phyloP scores from a whole-genome alignment of 2,329 filamentous ascomycete genomes.

The Fusarium ramigenum region DNA sequence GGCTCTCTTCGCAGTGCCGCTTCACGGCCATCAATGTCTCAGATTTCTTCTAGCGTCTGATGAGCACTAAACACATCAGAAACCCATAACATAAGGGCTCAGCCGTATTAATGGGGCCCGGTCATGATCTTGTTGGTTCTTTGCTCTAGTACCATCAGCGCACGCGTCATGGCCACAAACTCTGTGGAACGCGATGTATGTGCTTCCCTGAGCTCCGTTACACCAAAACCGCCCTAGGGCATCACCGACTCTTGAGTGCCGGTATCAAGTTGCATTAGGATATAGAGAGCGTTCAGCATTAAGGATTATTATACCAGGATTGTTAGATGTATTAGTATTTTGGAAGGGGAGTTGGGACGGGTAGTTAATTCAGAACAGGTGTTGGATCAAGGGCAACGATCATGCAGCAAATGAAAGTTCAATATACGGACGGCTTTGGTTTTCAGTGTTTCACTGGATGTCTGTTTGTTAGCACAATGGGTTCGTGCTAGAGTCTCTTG shows the following conservation, averaged over 20 bases:
- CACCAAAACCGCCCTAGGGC: not conserved
- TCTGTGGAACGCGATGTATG: not conserved
- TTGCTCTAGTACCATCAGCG: not conserved
- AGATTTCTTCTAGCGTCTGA: conserved; percentile 59
- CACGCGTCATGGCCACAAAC: not conserved
- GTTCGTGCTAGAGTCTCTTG: not conserved
- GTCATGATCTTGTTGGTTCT: not conserved
- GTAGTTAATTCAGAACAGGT: conserved; percentile 9
- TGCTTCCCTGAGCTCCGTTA: not conserved
- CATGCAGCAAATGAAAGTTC: conserved; percentile 31
- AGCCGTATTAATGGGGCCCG: not conserved
- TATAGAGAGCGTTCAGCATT: conserved; percentile 6
- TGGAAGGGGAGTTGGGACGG: conserved; percentile 9
- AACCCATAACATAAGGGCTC: not conserved
- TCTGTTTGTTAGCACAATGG: too few species aligned
- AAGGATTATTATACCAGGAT: conserved; percentile 2
- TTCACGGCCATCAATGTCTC: conserved; percentile 63
- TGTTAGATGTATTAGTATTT: conserved; percentile 11
- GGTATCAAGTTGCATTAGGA: conserved; percentile 10
- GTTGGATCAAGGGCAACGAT: conserved; percentile 21
- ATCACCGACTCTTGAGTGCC: conserved; percentile 7
- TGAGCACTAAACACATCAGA: not conserved
- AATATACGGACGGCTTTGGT: not conserved
- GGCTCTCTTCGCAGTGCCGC: conserved; percentile 53
- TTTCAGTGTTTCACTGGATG: not conserved